Evolutionary conservation across 352 stramenopile species (phyloP).

Genomic region (Blastocystis sp.): DNA sequence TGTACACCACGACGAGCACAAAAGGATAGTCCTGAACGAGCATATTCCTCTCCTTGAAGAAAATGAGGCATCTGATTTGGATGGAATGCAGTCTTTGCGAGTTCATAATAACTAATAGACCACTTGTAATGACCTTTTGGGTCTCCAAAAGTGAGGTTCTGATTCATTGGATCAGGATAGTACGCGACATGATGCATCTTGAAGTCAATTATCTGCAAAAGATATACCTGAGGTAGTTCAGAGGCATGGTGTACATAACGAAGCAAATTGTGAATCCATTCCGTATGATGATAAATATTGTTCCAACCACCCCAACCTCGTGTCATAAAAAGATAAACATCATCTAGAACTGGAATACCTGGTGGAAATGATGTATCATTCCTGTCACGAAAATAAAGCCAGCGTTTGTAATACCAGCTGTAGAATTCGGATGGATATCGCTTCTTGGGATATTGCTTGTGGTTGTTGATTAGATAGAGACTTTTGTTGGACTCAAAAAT

Average conservation of each 20-base stretch:
- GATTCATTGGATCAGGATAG: constrained; percentile 14
- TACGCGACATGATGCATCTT: constrained; percentile 56
- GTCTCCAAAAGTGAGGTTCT: constrained; percentile 38
- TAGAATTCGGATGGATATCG: constrained; percentile 53
- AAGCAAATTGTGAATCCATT: constrained; percentile 57
- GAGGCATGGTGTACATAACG: constrained; percentile 38
- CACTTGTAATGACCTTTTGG: constrained; percentile 43
- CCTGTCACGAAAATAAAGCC: constrained; percentile 39
- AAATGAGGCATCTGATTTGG: neutral
- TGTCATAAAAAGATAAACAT: constrained; percentile 37
- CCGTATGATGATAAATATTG: constrained; percentile 66
- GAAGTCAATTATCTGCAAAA: neutral
- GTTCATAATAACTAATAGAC: constrained; percentile 31
- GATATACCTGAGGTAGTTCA: neutral
- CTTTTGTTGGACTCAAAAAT: constrained; percentile 50
- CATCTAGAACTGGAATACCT: neutral
- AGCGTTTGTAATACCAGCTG: constrained; percentile 62
- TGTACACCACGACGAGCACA: constrained; percentile 16
- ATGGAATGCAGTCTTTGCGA: constrained; percentile 19
- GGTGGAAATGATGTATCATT: neutral
- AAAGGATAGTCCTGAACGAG: neutral
- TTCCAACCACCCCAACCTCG: constrained; percentile 60
- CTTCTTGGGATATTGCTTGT: neutral
- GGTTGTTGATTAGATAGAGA: constrained; percentile 58
- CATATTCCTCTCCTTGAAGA: constrained; percentile 19